Percentiles rank a stretch among this genome's conserved stretches.
Evolutionary conservation across 73 alveolate genomes (phyloP).

Genomic region (Tetrahymena malaccensis): DNA sequence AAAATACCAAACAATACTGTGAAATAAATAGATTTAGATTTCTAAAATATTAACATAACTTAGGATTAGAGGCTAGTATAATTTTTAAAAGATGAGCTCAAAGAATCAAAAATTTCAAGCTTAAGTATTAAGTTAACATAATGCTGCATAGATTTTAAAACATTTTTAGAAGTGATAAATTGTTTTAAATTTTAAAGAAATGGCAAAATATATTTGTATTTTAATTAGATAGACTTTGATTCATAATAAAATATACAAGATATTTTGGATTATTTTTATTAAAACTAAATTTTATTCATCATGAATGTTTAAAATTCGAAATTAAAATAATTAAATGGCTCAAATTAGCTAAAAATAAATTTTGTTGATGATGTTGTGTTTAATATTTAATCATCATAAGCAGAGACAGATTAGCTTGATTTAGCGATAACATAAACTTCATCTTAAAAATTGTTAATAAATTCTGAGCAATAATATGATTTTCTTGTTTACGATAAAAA

Average conservation of each 20-base stretch:
- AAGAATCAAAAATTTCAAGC: background rate
- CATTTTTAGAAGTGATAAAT: background rate
- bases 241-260: background rate
- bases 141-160: background rate
- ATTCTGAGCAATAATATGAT: no score
- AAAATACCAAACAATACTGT: background rate
- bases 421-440: no score
- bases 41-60: no score
- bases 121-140: no score
- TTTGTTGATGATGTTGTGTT: no score
- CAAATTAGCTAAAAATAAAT: no score
- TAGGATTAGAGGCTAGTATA: background rate
- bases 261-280: background rate
- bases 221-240: background rate
- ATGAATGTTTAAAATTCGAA: background rate
- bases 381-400: no score
- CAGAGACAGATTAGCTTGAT: no score
- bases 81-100: background rate
- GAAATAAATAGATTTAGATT: background rate
- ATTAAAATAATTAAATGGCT: background rate
- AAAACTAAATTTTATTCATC: no score
- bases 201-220: background rate
- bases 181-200: background rate
- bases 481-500: no score
- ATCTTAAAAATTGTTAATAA: no score